Percentiles rank a stretch among this genome's conserved stretches.
phyloP scores from a whole-genome alignment of 257 asterid species.

The Paulownia fortunei region DNA sequence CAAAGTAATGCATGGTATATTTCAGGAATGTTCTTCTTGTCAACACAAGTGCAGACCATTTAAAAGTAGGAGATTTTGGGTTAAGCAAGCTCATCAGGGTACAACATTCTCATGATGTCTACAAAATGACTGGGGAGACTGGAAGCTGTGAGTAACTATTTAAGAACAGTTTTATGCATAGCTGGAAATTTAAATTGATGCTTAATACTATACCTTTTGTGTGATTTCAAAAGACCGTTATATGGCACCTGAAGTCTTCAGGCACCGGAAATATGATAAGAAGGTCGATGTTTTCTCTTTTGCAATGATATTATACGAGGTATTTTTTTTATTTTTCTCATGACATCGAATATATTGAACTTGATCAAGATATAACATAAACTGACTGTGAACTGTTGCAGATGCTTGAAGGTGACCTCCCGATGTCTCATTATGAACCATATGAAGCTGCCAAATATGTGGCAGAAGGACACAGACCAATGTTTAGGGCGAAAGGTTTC shows the following conservation, averaged over 20 bases:
- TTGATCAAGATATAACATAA: constrained; percentile 13
- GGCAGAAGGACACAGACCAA: constrained; percentile 94
- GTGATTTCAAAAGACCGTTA: constrained; percentile 69
- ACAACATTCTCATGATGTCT: constrained; percentile 91
- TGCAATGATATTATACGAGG: constrained; percentile 97
- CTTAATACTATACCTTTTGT: constrained; percentile 20
- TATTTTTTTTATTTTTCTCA: constrained; percentile 36
- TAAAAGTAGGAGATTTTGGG: constrained; percentile 99
- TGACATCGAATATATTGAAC: not conserved
- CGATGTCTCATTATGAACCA: constrained; percentile 80
- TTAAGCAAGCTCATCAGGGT: constrained; percentile 91
- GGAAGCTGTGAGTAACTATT: constrained; percentile 88
- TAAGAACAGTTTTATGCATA: not conserved
- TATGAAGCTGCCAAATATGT: constrained; percentile 90
- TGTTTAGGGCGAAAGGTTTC: constrained; percentile 67
- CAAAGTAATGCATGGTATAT: constrained; percentile 27
- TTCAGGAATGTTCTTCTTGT: constrained; percentile 96
- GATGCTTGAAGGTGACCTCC: constrained; percentile 99
- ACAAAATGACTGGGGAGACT: constrained; percentile 98
- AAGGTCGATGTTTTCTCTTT: constrained; percentile 98
- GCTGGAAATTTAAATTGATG: not conserved
- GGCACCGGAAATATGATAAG: constrained; percentile 93
- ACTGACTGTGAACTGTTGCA: constrained; percentile 41
- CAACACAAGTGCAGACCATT: constrained; percentile 88
- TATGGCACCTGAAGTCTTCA: constrained; percentile 99